Conservation (phyloP, 148 eudicot genomes). For the Persicaria maculosa region DNA sequence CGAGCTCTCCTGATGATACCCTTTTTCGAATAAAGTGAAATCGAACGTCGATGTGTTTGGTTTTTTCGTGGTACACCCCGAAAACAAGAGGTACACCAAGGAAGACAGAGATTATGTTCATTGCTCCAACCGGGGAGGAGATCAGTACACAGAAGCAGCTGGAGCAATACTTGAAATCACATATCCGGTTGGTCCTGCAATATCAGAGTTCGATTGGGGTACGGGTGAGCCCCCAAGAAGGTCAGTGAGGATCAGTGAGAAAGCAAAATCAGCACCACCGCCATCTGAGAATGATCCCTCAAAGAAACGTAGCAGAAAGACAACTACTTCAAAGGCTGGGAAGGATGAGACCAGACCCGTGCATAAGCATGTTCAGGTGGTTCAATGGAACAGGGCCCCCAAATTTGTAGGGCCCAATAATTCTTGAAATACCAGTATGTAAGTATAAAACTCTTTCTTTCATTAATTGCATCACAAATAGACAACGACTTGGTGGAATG, state of each 20-base stretch:
- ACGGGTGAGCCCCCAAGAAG: constrained; percentile 78
- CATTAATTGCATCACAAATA: too few relatives aligned
- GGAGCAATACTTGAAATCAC: constrained; percentile 73
- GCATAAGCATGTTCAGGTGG: too few relatives aligned
- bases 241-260: constrained; percentile 70
- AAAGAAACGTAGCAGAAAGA: constrained; percentile 40
- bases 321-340: constrained; percentile 37
- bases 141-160: constrained; percentile 56
- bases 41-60: too few relatives aligned
- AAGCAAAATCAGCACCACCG: constrained; percentile 36
- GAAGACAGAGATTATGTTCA: constrained; percentile 63
- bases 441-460: too few relatives aligned
- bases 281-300: constrained; percentile 48
- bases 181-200: constrained; percentile 63
- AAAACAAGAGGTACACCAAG: constrained; percentile 62
- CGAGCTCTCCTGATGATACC: too few relatives aligned
- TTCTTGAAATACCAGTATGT: too few relatives aligned
- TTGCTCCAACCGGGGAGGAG: constrained; percentile 85
- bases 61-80: too few relatives aligned
- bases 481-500: too few relatives aligned
- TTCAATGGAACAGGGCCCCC: too few relatives aligned
- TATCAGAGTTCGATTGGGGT: constrained; percentile 75
- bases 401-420: too few relatives aligned
- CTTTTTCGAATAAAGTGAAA: too few relatives aligned
- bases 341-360: constrained; percentile 17